A percentile compares a stretch with the other conserved stretches of the same genome.
Conservation (phyloP, 495 filamentous ascomycete species). For the Monascus purpureus region DNA sequence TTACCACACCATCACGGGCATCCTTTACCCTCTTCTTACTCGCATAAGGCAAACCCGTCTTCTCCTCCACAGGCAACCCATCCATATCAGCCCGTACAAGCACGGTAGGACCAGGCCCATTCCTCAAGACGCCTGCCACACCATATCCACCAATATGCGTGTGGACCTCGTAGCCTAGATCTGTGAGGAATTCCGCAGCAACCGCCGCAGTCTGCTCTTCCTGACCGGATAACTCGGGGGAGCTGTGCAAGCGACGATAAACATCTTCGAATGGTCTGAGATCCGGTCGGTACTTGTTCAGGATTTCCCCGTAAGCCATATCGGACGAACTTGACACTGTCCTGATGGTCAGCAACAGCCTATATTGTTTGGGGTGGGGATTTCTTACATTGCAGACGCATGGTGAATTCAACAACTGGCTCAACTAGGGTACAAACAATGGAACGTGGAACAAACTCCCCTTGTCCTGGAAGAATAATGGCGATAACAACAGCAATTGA, state of each 20-base stretch:
- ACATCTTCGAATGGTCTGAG: slow-evolving; percentile 34
- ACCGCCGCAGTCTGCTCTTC: slow-evolving; percentile 33
- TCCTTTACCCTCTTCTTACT: slow-evolving; percentile 27
- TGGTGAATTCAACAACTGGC: no score
- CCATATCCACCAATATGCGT: slow-evolving; percentile 36
- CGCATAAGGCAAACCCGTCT: slow-evolving; percentile 35
- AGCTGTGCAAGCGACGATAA: slow-evolving; percentile 40
- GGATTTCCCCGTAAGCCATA: no score
- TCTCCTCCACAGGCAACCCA: slow-evolving; percentile 36
- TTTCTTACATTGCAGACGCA: no score
- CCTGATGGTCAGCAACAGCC: no score
- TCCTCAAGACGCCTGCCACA: slow-evolving; percentile 28
- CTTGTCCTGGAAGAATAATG: no score
- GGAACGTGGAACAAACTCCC: no score
- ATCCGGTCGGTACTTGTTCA: slow-evolving; percentile 16
- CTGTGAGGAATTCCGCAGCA: slow-evolving; percentile 20
- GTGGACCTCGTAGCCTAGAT: slow-evolving; percentile 23
- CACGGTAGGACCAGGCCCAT: slow-evolving; percentile 34
- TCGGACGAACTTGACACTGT: no score
- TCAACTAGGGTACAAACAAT: no score
- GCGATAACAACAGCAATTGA: no score
- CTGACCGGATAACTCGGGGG: slow-evolving; percentile 43
- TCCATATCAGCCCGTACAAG: slow-evolving; percentile 43
- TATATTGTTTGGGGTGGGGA: no score
- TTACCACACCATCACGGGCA: slow-evolving; percentile 24